A percentile compares a stretch with the other conserved stretches of the same genome.
Evolutionary conservation across 2,329 filamentous ascomycete genomes (phyloP).

Genomic region (Aureobasidium sp.): DNA sequence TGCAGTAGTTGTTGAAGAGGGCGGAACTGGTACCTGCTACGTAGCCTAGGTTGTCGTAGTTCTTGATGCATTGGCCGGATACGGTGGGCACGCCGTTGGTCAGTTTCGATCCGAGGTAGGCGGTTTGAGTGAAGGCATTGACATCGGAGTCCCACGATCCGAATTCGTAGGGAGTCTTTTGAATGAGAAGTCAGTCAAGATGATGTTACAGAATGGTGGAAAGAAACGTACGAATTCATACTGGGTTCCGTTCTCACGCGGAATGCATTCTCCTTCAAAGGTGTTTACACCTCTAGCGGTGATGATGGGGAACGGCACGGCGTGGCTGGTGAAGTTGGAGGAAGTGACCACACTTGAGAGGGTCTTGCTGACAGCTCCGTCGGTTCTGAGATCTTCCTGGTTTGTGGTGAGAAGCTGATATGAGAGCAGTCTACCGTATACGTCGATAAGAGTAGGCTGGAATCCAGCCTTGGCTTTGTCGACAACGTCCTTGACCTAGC

Average conservation of each 20-base stretch:
- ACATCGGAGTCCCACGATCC: slow-evolving; percentile 54
- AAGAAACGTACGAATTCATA: slow-evolving; percentile 38
- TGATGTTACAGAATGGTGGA: not conserved
- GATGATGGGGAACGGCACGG: slow-evolving; percentile 38
- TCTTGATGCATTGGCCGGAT: slow-evolving; percentile 36
- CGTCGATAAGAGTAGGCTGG: slow-evolving; percentile 32
- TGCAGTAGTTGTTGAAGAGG: slow-evolving; percentile 32
- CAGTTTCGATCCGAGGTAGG: slow-evolving; percentile 53
- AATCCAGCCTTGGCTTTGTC: slow-evolving; percentile 33
- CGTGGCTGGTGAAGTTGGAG: slow-evolving; percentile 33
- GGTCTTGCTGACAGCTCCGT: slow-evolving; percentile 30
- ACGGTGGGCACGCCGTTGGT: slow-evolving; percentile 36
- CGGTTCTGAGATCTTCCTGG: slow-evolving; percentile 16
- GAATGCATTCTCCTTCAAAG: slow-evolving; percentile 30
- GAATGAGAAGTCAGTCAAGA: not conserved
- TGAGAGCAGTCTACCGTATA: slow-evolving; percentile 33
- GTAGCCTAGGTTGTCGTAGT: slow-evolving; percentile 43
- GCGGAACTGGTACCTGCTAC: slow-evolving; percentile 37
- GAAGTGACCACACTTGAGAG: slow-evolving; percentile 27
- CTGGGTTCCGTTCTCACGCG: slow-evolving; percentile 45
- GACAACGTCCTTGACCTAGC: slow-evolving; percentile 23
- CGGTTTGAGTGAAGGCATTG: slow-evolving; percentile 50
- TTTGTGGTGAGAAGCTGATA: slow-evolving; percentile 30
- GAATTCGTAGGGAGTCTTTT: slow-evolving; percentile 56
- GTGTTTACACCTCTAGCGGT: slow-evolving; percentile 32